Evolutionary conservation across 2,329 filamentous ascomycete species (phyloP).

Genomic region (Boeremia exigua): DNA sequence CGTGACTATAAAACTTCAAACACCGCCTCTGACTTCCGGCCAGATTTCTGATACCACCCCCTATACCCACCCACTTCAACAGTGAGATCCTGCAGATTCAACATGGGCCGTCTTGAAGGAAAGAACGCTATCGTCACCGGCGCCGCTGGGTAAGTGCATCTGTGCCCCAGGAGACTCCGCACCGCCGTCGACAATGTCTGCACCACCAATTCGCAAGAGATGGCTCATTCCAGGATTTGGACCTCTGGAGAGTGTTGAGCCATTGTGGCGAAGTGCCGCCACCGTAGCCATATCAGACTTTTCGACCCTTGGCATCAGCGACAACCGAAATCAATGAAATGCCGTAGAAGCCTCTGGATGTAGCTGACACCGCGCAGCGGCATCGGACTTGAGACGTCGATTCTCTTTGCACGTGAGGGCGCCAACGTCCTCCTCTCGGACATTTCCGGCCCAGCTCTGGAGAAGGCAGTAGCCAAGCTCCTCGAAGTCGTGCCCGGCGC

Average conservation of each 20-base stretch:
- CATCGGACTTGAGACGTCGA: slow-evolving; percentile 89
- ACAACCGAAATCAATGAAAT: neutral
- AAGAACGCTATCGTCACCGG: slow-evolving; percentile 82
- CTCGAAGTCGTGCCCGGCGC: slow-evolving; percentile 70
- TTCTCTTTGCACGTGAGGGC: slow-evolving; percentile 88
- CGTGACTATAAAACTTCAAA: slow-evolving; percentile 32
- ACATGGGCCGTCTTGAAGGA: slow-evolving; percentile 62
- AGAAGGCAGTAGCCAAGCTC: slow-evolving; percentile 76
- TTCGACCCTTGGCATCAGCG: slow-evolving; percentile 1
- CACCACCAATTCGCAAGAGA: neutral
- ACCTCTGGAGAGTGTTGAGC: neutral
- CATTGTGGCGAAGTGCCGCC: neutral
- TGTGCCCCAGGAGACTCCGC: no score
- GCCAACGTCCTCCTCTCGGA: slow-evolving; percentile 86
- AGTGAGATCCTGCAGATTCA: slow-evolving; percentile 31
- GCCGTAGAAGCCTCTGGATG: neutral
- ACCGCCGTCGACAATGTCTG: neutral
- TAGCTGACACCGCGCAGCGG: slow-evolving; percentile 62
- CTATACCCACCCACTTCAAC: slow-evolving; percentile 1
- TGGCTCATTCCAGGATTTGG: neutral
- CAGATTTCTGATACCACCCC: slow-evolving; percentile 14
- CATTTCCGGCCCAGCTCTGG: slow-evolving; percentile 78
- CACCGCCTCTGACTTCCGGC: slow-evolving; percentile 10
- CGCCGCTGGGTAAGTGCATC: slow-evolving; percentile 74
- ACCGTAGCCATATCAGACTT: neutral